phyloP scores from a whole-genome alignment of 345 rosid species.

The Salix brachista region DNA sequence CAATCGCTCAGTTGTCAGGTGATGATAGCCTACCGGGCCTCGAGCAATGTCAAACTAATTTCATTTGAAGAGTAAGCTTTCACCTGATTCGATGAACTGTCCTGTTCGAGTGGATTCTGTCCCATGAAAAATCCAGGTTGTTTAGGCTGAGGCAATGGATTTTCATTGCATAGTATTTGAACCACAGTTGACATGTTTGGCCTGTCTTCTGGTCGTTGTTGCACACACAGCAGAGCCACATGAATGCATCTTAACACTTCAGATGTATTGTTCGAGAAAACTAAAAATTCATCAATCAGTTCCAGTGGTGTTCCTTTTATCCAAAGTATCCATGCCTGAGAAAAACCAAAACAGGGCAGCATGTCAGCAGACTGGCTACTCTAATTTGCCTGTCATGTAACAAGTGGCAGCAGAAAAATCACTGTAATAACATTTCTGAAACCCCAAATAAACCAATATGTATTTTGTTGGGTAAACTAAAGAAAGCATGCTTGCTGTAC shows the following conservation, averaged over 20 bases:
- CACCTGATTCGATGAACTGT: background rate
- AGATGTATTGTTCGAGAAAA: background rate
- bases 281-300: background rate
- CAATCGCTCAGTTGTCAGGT: background rate
- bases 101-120: background rate
- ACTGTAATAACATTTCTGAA: background rate
- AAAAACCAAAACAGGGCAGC: background rate
- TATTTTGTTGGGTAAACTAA: background rate
- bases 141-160: background rate
- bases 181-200: background rate
- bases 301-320: background rate
- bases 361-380: background rate
- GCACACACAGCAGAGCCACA: background rate
- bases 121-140: background rate
- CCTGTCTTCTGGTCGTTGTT: slow-evolving; percentile 1
- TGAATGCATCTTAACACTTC: background rate
- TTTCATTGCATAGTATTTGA: background rate
- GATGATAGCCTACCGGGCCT: background rate
- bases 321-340: slow-evolving; percentile 11
- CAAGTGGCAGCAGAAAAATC: background rate
- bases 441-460: background rate
- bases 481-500: background rate
- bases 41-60: background rate
- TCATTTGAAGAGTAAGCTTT: background rate
- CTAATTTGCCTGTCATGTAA: background rate